Base-by-base conservation (phyloP, 2,329 filamentous ascomycete genomes). In the Colletotrichum siamense region DNA sequence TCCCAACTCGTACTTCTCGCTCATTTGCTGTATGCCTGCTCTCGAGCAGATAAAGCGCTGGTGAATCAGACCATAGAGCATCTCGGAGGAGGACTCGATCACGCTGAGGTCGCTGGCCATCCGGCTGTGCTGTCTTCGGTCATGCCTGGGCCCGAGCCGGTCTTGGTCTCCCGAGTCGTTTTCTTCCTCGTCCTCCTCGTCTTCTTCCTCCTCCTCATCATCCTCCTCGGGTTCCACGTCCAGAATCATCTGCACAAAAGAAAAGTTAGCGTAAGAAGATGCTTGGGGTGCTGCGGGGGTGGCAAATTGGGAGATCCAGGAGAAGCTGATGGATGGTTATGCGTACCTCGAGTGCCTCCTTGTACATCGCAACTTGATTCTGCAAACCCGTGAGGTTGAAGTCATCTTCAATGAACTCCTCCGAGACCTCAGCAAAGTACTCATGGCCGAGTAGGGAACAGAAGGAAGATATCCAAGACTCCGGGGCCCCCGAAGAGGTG, bases 371-470 rank as follows among this genome's bases (percentile, higher is more conserved):
- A 69, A 99, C 97, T 87, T 99, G 96, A 76, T 94, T 95, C 86
- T 98, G 96, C 82, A 99, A 89, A 66, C 97, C 97, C 1, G 97
- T 99, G 79, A 99, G 90, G 86, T 99, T 99, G 90, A 99, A 99
- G 86, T 99, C 97, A 92, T 99, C 97, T 86, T 99, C 97, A 83
- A 99, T 99, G 82, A 99, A 99, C 83, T 99, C 97, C 87, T 99
- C 97, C 62, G 95, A 97, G 67, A 99, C 96, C 88, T 99, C 97
- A 78, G 97, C 97, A 86, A 99, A 99, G 88, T 99, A 99, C 86
- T 99, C 97, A 85, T 99, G 97, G 77, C 97, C 97, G 77, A 99
- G 91, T 62, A 99, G 90, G 52, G 95, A 96, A 89, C 97, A 99
- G 86, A 98, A 99, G 75, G 96, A 98, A 78, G 95, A 94, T 88